Evolutionary conservation across 2,329 filamentous ascomycete genomes (phyloP).

Genomic region (Dothidotthia symphoricarpi): DNA sequence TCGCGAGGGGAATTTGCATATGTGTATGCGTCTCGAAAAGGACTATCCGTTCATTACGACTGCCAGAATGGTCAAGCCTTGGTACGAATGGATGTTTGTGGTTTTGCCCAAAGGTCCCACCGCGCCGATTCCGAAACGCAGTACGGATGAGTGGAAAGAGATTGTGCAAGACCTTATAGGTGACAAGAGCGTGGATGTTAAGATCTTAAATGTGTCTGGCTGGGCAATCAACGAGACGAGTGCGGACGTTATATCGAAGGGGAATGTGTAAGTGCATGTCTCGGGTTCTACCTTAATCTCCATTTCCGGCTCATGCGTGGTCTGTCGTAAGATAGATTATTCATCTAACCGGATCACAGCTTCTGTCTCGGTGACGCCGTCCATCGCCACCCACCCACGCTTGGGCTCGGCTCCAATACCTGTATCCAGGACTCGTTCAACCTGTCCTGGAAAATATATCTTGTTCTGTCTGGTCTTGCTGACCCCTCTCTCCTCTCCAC

Average conservation of each 20-base stretch:
- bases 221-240: conserved; percentile 18
- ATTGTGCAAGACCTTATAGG: conserved; percentile 10
- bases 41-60: conserved; percentile 53
- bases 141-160: conserved; percentile 12
- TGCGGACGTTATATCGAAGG: conserved; percentile 13
- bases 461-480: conserved; percentile 30
- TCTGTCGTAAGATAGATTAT: too few species aligned
- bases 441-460: conserved; percentile 41
- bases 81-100: conserved; percentile 56
- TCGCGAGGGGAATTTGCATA: conserved; percentile 56
- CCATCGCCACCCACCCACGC: conserved; percentile 26
- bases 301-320: too few species aligned
- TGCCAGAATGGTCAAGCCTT: conserved; percentile 62
- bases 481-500: conserved; percentile 24
- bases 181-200: conserved; percentile 8
- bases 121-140: conserved; percentile 3
- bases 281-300: too few species aligned
- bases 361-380: conserved; percentile 16
- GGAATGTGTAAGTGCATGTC: conserved; percentile 10
- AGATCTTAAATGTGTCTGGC: conserved; percentile 11
- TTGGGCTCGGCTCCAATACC: conserved; percentile 26
- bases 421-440: conserved; percentile 43
- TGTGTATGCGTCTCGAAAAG: conserved; percentile 56
- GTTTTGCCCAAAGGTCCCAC: conserved; percentile 13
- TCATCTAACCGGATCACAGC: too few species aligned